A percentile compares a stretch with the other conserved stretches of the same genome.
Evolutionary conservation across 2,329 filamentous ascomycete genomes (phyloP).

Genomic region (Beauveria medogensis): DNA sequence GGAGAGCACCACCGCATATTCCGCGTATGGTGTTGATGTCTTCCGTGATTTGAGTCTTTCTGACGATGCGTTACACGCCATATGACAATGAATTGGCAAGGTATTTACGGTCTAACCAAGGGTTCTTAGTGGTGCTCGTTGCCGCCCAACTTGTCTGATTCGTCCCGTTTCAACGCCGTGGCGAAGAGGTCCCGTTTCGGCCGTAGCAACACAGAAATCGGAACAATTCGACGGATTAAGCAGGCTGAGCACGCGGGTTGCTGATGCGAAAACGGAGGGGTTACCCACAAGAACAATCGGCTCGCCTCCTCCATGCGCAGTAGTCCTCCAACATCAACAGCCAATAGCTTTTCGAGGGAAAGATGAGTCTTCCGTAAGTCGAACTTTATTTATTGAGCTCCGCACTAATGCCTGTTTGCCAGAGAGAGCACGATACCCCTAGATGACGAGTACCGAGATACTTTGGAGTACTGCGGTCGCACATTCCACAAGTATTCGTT

Average conservation of each 20-base stretch:
- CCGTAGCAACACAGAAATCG: background rate
- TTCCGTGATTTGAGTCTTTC: background rate
- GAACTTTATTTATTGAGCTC: background rate
- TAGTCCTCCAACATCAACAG: background rate
- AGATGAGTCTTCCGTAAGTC: constrained; percentile 2
- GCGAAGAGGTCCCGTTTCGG: background rate
- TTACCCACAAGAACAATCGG: background rate
- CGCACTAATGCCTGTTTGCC: background rate
- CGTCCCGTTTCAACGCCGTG: background rate
- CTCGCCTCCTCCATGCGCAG: background rate
- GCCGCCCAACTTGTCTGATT: background rate
- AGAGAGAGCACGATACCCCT: constrained; percentile 45
- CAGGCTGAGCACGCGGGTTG: background rate
- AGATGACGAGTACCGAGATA: constrained; percentile 51
- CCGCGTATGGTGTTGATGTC: background rate
- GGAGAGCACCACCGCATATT: constrained; percentile 1
- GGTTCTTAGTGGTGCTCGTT: background rate
- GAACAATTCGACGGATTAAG: background rate
- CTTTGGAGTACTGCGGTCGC: constrained; percentile 52
- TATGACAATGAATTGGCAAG: background rate
- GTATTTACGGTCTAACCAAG: background rate
- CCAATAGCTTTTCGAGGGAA: background rate
- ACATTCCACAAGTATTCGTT: constrained; percentile 61
- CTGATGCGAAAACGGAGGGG: background rate
- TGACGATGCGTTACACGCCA: background rate